These are phyloP conservation scores for Periconia sp. DNA, from an alignment of 2,329 filamentous ascomycete species.

Conservation along the genomic window DNA sequence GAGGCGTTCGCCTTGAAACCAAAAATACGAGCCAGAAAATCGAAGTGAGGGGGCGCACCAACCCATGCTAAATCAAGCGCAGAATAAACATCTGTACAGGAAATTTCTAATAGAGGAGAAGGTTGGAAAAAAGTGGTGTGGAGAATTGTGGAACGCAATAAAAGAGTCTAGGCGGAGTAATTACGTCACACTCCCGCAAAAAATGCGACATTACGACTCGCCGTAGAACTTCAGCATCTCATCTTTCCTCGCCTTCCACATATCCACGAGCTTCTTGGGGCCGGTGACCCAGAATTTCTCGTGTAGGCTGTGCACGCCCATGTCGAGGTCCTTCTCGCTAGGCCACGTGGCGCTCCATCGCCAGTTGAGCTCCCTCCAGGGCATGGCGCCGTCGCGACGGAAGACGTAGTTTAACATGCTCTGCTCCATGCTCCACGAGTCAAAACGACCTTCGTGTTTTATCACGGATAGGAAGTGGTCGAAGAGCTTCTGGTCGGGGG, in stretches of 20 bases:
- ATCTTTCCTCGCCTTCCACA: conserved; percentile 9
- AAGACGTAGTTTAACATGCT: conserved; percentile 50
- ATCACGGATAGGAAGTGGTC: conserved; percentile 44
- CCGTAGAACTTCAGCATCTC: conserved; percentile 10
- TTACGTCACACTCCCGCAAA: too few relatives aligned
- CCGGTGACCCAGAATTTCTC: conserved; percentile 41
- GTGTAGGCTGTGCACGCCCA: conserved; percentile 41
- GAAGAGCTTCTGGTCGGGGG: conserved; percentile 43
- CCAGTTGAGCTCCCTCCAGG: conserved; percentile 44
- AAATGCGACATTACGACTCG: neutral
- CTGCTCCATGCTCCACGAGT: conserved; percentile 46
- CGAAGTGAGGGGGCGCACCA: neutral
- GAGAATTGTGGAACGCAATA: too few relatives aligned
- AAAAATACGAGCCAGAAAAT: neutral
- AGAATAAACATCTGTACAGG: neutral
- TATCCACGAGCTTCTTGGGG: conserved; percentile 6
- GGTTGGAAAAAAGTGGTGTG: neutral
- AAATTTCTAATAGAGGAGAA: neutral
- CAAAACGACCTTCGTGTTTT: conserved; percentile 39
- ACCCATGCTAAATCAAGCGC: neutral
- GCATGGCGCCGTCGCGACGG: conserved; percentile 45
- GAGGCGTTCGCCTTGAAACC: neutral
- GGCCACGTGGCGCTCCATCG: conserved; percentile 47
- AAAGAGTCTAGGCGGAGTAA: too few relatives aligned
- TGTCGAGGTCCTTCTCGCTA: conserved; percentile 34